Conservation (phyloP, 1,139 yeast genomes). For the Geotrichum phurueaensis region DNA sequence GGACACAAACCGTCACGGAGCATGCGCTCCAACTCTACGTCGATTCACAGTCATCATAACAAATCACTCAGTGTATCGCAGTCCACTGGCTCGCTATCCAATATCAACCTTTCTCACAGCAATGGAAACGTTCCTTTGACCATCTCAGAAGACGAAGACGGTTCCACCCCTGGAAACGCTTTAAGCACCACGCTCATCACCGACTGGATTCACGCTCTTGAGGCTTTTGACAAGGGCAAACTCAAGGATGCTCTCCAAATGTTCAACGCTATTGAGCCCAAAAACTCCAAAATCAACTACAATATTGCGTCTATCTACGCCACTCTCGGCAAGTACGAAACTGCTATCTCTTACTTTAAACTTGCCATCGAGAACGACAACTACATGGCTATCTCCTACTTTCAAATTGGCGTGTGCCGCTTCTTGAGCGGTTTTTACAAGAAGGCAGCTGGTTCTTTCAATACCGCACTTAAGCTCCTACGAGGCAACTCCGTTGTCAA, state of each 20-base stretch:
- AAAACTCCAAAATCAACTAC: constrained; percentile 17
- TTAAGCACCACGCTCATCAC: not conserved
- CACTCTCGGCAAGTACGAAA: constrained; percentile 17
- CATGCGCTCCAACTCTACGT: not conserved
- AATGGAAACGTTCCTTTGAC: not conserved
- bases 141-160: not conserved
- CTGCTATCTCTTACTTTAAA: constrained; percentile 19
- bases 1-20: not conserved
- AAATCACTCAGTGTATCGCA: not conserved
- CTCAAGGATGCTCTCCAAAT: constrained; percentile 3
- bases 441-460: constrained; percentile 22
- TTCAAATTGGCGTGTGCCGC: constrained; percentile 24
- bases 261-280: constrained; percentile 5
- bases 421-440: constrained; percentile 22
- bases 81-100: not conserved
- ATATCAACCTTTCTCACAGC: not conserved
- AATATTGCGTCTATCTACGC: constrained; percentile 20
- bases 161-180: not conserved
- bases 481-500: constrained; percentile 25
- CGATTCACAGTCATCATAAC: not conserved
- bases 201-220: constrained; percentile 13
- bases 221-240: constrained; percentile 3
- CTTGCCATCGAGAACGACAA: constrained; percentile 21
- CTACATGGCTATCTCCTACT: constrained; percentile 25
- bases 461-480: constrained; percentile 21